phyloP scores from a whole-genome alignment of 1,284 basidiomycete species.

The Stygiomarasmius scandens region DNA sequence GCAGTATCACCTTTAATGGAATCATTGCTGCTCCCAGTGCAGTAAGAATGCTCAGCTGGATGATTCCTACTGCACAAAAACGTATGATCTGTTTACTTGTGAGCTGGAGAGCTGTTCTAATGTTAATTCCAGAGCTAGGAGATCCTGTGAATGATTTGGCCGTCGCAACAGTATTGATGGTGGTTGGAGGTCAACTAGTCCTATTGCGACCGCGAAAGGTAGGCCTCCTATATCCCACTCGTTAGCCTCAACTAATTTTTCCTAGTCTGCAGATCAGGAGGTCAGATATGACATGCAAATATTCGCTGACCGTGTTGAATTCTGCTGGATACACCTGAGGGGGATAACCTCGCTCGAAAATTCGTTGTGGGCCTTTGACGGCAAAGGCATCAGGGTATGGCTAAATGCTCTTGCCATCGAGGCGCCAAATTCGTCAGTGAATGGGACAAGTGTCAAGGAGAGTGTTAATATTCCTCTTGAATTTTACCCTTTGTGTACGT shows the following conservation, averaged over 20 bases:
- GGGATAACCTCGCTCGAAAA: slow-evolving; percentile 94
- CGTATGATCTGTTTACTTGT: slow-evolving; percentile 51
- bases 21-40: slow-evolving; percentile 85
- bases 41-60: slow-evolving; percentile 94
- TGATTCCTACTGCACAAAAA: slow-evolving; percentile 93
- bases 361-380: slow-evolving; percentile 97
- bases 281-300: slow-evolving; percentile 98
- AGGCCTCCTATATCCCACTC: slow-evolving; percentile 11
- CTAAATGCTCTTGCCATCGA: slow-evolving; percentile 93
- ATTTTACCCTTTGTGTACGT: slow-evolving; percentile 94
- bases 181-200: slow-evolving; percentile 92
- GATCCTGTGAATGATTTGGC: slow-evolving; percentile 94
- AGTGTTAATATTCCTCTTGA: slow-evolving; percentile 90
- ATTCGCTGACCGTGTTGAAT: slow-evolving; percentile 93
- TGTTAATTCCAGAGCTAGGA: slow-evolving; percentile 69
- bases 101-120: slow-evolving; percentile 15
- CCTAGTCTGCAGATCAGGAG: slow-evolving; percentile 80
- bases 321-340: slow-evolving; percentile 97
- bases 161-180: slow-evolving; percentile 94
- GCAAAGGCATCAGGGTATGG: slow-evolving; percentile 89
- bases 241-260: slow-evolving; percentile 13
- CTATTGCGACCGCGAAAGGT: slow-evolving; percentile 85
- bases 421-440: slow-evolving; percentile 37
- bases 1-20: slow-evolving; percentile 93
- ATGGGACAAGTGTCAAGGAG: slow-evolving; percentile 66